Evolutionary conservation across 441 rosid genomes (phyloP).

Genomic region (Erodium moschatum): DNA sequence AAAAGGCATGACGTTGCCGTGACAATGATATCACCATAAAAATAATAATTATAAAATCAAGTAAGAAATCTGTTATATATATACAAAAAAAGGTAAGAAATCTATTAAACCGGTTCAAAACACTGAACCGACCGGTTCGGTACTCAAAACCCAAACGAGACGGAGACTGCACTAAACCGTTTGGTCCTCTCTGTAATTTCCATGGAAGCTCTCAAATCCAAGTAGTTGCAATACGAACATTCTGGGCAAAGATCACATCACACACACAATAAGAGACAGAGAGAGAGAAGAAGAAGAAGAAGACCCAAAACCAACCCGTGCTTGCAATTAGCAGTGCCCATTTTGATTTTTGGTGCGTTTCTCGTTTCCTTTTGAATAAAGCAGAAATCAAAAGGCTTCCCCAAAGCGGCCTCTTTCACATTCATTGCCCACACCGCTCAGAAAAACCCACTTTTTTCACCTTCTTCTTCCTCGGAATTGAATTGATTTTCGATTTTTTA

Average conservation of each 20-base stretch:
- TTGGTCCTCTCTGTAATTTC: neutral
- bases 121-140: neutral
- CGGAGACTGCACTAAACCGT: neutral
- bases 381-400: constrained; percentile 14
- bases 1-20: no score
- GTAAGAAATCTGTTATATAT: no score
- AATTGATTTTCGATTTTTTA: no score
- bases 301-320: constrained; percentile 13
- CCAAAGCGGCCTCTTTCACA: constrained; percentile 14
- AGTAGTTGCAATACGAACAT: neutral
- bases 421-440: constrained; percentile 15
- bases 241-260: neutral
- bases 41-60: no score
- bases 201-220: neutral
- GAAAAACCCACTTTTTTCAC: constrained; percentile 10
- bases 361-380: constrained; percentile 14
- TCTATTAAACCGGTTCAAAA: no score
- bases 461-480: no score
- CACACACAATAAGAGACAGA: constrained; percentile 9
- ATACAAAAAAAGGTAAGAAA: no score
- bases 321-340: neutral
- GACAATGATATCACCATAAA: no score
- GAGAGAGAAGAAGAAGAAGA: neutral
- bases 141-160: neutral
- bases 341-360: constrained; percentile 19